Evolutionary conservation across 1,284 basidiomycete genomes (phyloP), one percentile per base, ranked within the genome.

Genomic region (Prillingera fragicola): DNA sequence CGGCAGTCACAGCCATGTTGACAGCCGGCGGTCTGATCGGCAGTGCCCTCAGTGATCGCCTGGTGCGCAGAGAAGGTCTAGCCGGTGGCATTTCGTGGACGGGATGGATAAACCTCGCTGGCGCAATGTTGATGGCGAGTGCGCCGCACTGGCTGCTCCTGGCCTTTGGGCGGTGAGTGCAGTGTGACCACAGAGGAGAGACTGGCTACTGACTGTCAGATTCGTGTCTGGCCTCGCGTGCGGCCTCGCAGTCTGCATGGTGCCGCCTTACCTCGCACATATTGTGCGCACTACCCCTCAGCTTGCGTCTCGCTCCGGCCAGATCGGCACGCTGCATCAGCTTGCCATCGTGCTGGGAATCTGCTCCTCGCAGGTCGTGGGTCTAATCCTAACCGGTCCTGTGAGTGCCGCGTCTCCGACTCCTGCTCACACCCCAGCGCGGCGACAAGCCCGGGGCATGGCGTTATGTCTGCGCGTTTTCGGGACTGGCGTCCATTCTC

Each of bases 11-110:
- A 0, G 77, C 89, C 21, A 72, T 86, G 24, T 92, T 90, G 68
- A 92, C 88, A 1, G 59, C 87, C n/a, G 91, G 91, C 7, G 91
- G 91, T 27, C 77, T 95, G 12, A 45, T 83, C 4, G 89, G 89
- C 12, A 87, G 84, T 56, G 63, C 85, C 15, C 67, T 74, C 14
- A 82, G 84, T n/a, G 83, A 84, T 55, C 65, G 79, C 25, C 63
- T 84, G 38, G 85, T 86, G 73, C 80, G 84, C 52, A 72, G 73
- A 23, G 77, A 75, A 59, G 88, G 88, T 9, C 24, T 67, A 15
- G 58, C 61, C 27, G 59, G 64, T 9, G 61, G 63, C 5, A 63
- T 70, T 12, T 45, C 55, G 8, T 57, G 79, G 39, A 86, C 81
- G 46, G 77, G 82, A 1, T 60, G 75, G 23, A 63, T 84, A 36